These are phyloP conservation scores for Cutaneotrichosporon curvatum DNA, from an alignment of 1,284 basidiomycete species.

Conservation along the genomic window DNA sequence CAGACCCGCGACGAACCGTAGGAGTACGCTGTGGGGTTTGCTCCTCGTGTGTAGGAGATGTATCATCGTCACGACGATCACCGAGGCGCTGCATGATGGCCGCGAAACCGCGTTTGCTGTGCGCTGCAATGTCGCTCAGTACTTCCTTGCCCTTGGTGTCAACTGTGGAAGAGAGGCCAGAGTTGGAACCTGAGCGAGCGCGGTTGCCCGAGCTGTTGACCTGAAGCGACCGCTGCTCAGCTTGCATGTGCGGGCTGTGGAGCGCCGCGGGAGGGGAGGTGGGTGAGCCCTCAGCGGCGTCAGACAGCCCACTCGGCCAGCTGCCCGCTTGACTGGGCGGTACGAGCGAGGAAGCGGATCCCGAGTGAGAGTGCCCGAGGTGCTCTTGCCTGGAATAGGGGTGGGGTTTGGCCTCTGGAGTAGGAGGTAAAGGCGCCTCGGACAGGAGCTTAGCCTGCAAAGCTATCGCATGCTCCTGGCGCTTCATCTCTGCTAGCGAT, in stretches of 20 bases:
- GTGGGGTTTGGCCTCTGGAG: constrained; percentile 10
- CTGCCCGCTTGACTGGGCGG: neutral
- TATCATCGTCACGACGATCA: constrained; percentile 28
- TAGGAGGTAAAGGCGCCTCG: constrained; percentile 20
- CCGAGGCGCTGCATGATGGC: constrained; percentile 43
- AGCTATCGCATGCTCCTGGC: constrained; percentile 43
- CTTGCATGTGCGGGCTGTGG: neutral
- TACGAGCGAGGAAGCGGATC: neutral
- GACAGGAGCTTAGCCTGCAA: constrained; percentile 43
- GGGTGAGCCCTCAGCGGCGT: neutral
- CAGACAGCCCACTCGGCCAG: constrained; percentile 4
- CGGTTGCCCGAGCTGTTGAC: constrained; percentile 6
- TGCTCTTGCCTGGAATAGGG: constrained; percentile 8
- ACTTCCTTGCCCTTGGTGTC: constrained; percentile 41
- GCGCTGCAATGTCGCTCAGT: constrained; percentile 40
- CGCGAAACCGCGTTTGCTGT: constrained; percentile 43
- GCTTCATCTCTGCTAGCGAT: constrained; percentile 57
- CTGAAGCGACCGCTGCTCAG: neutral
- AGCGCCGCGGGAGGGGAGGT: neutral
- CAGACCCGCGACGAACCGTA: constrained; percentile 1
- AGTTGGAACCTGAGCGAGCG: constrained; percentile 23
- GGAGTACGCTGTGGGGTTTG: neutral
- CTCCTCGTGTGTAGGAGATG: constrained; percentile 5
- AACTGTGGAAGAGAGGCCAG: constrained; percentile 8
- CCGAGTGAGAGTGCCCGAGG: constrained; percentile 3